Conservation (phyloP, 179 eudicot species). For the Sideroxylon spinosum region DNA sequence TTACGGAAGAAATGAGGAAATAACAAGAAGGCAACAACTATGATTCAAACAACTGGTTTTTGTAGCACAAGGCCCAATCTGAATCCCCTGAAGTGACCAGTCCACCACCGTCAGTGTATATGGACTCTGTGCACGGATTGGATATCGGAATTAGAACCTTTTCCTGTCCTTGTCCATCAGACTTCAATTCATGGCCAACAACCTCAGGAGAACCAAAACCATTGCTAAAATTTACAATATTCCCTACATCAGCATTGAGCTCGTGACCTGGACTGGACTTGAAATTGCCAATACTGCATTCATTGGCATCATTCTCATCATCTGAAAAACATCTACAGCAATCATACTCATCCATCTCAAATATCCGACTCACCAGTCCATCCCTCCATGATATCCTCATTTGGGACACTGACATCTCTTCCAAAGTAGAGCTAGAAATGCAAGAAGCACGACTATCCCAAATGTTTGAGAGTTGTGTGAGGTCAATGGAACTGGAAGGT, state of each 20-base stretch:
- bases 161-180: constrained; percentile 16
- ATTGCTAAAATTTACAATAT: constrained; percentile 1
- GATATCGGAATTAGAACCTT: constrained; percentile 7
- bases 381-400: constrained; percentile 65
- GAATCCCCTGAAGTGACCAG: constrained; percentile 43
- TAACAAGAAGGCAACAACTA: constrained; percentile 16
- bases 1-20: not conserved
- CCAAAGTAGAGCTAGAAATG: constrained; percentile 29
- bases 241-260: constrained; percentile 11
- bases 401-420: constrained; percentile 34
- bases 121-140: constrained; percentile 44
- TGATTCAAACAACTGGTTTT: constrained; percentile 33
- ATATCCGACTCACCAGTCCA: constrained; percentile 37
- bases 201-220: constrained; percentile 22
- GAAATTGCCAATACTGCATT: not conserved
- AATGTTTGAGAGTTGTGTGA: constrained; percentile 17
- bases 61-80: constrained; percentile 43
- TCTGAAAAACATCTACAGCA: constrained; percentile 53
- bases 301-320: constrained; percentile 36
- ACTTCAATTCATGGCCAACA: constrained; percentile 21
- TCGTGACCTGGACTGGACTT: constrained; percentile 10
- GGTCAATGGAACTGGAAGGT: constrained; percentile 31
- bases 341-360: constrained; percentile 55
- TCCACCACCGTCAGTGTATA: constrained; percentile 37
- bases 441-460: constrained; percentile 30